phyloP scores from a whole-genome alignment of 2,329 filamentous ascomycete genomes.

The Alternaria rosae region DNA sequence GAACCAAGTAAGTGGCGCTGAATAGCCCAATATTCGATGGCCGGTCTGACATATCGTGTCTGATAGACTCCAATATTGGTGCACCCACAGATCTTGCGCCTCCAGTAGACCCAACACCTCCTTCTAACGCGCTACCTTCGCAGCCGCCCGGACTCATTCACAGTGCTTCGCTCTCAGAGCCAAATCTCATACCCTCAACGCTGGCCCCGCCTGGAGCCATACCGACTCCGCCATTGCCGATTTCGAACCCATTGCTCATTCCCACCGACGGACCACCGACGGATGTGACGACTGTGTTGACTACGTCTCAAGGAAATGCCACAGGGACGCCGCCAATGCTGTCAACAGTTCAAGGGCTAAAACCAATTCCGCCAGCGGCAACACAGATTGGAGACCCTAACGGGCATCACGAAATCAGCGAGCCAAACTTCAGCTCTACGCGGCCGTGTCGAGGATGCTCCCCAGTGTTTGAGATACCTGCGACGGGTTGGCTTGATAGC shows the following conservation, averaged over 20 bases:
- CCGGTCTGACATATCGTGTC: neutral
- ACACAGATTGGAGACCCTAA: constrained; percentile 36
- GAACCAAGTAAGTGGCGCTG: constrained; percentile 24
- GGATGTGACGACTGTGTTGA: constrained; percentile 3
- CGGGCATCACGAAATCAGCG: constrained; percentile 42
- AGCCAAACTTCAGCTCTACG: constrained; percentile 39
- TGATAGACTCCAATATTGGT: constrained; percentile 8
- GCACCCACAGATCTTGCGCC: constrained; percentile 12
- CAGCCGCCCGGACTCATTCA: constrained; percentile 7
- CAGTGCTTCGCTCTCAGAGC: neutral
- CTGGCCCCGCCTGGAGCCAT: constrained; percentile 1
- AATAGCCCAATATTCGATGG: neutral
- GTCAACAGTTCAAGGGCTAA: constrained; percentile 33
- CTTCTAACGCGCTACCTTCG: constrained; percentile 16
- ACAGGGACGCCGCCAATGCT: constrained; percentile 18
- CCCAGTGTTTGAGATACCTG: constrained; percentile 37
- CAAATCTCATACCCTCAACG: constrained; percentile 13
- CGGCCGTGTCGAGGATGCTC: constrained; percentile 37
- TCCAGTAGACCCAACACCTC: constrained; percentile 1
- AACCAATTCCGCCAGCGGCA: constrained; percentile 33
- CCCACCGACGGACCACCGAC: constrained; percentile 5
- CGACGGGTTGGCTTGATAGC: constrained; percentile 32
- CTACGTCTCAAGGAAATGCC: constrained; percentile 7
- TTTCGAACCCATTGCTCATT: constrained; percentile 9
- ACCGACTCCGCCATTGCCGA: constrained; percentile 6